These are phyloP conservation scores for Goffeauzyma gilvescens DNA, from an alignment of 768 basidiomycete species.

Conservation along the genomic window DNA sequence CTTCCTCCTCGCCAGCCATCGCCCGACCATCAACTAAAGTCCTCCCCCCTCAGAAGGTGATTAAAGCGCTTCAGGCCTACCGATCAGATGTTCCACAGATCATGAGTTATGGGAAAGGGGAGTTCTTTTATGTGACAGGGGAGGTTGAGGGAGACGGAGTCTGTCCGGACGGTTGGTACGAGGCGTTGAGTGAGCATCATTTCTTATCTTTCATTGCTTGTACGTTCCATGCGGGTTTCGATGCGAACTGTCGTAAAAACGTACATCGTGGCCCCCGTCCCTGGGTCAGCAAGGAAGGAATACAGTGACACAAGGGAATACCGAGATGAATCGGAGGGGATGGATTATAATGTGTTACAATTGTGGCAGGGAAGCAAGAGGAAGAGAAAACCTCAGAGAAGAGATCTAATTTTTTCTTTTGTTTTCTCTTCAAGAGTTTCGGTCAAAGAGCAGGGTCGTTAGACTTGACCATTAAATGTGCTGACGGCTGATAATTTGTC, in stretches of 20 bases:
- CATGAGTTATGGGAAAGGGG: conserved; percentile 76
- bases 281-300: too few relatives aligned
- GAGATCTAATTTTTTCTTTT: background rate
- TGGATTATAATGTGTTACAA: too few relatives aligned
- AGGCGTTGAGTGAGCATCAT: conserved; percentile 64
- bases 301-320: too few relatives aligned
- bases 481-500: conserved; percentile 4
- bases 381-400: background rate
- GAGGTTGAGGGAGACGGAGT: conserved; percentile 38
- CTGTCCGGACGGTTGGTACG: conserved; percentile 47
- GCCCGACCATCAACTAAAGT: conserved; percentile 54
- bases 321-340: too few relatives aligned
- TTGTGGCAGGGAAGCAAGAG: background rate
- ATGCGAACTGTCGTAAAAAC: too few relatives aligned
- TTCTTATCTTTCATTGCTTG: conserved; percentile 7
- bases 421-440: too few relatives aligned
- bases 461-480: too few relatives aligned
- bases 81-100: conserved; percentile 58
- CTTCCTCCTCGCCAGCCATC: conserved; percentile 42
- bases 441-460: too few relatives aligned
- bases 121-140: conserved; percentile 88
- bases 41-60: conserved; percentile 81
- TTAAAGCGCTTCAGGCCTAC: conserved; percentile 57
- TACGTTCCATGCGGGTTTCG: too few relatives aligned
- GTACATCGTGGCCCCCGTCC: too few relatives aligned